Evolutionary conservation across 1,139 yeast species (phyloP).

Genomic region (Suhomyces ambrosiae): DNA sequence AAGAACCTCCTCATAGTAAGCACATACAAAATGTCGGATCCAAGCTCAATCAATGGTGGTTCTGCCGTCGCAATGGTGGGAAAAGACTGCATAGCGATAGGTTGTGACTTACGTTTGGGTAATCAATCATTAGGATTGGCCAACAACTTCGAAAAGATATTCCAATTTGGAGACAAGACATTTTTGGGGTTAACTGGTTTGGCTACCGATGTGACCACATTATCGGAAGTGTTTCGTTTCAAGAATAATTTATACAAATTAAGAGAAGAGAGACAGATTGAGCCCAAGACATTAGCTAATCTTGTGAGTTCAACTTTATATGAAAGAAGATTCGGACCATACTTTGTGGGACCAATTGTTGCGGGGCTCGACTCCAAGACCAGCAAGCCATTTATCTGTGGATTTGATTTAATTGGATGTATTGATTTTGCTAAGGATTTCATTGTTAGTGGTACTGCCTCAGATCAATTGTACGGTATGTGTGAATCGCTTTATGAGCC

Average conservation of each 20-base stretch:
- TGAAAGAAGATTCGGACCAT: constrained; percentile 93
- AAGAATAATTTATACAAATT: constrained; percentile 87
- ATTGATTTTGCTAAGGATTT: constrained; percentile 94
- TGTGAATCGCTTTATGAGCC: constrained; percentile 98
- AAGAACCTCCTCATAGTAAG: no score
- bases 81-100: constrained; percentile 97
- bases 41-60: constrained; percentile 68
- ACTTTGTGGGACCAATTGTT: constrained; percentile 94
- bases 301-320: constrained; percentile 87
- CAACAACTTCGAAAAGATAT: constrained; percentile 90
- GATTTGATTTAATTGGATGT: constrained; percentile 95
- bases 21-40: constrained; percentile 44
- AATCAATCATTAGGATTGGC: constrained; percentile 91
- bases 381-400: constrained; percentile 86
- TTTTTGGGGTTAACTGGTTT: constrained; percentile 92
- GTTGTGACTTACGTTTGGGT: constrained; percentile 92
- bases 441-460: constrained; percentile 95
- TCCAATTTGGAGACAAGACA: constrained; percentile 76
- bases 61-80: constrained; percentile 99
- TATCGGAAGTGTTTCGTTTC: constrained; percentile 77
- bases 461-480: constrained; percentile 97
- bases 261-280: constrained; percentile 88
- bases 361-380: constrained; percentile 89
- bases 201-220: constrained; percentile 90
- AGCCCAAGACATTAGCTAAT: constrained; percentile 92